A percentile compares a stretch with the other conserved stretches of the same genome.
phyloP scores from a whole-genome alignment of 352 stramenopile genomes.

The Globisporangium rhizosaccharum region DNA sequence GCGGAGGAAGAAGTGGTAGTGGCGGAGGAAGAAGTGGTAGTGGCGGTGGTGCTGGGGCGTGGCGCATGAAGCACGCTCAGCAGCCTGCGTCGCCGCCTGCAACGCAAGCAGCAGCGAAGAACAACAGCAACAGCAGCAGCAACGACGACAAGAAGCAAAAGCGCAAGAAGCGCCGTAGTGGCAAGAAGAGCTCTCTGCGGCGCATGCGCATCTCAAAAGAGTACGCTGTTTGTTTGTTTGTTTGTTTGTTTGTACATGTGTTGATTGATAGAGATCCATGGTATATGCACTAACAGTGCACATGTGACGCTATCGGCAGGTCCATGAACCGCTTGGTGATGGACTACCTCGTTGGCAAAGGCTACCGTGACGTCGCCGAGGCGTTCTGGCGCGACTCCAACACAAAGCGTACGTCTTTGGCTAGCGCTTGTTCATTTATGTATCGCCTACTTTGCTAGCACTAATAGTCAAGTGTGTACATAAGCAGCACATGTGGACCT shows the following conservation, averaged over 20 bases:
- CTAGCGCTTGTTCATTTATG: neutral
- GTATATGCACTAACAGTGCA: neutral
- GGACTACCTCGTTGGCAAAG: constrained; percentile 79
- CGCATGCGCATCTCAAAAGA: constrained; percentile 69
- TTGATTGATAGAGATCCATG: neutral
- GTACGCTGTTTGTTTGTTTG: constrained; percentile 17
- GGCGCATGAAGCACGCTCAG: constrained; percentile 7
- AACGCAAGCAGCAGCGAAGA: constrained; percentile 4
- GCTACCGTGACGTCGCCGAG: constrained; percentile 69
- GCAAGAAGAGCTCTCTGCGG: constrained; percentile 22
- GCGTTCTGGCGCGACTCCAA: constrained; percentile 66
- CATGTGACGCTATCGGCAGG: constrained; percentile 14
- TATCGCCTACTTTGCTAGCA: neutral
- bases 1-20: neutral
- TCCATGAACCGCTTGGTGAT: constrained; percentile 79
- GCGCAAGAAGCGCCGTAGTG: constrained; percentile 11
- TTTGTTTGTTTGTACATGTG: neutral
- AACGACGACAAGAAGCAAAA: constrained; percentile 11
- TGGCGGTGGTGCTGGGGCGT: neutral
- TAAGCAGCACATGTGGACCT: constrained; percentile 60
- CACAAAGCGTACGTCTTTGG: constrained; percentile 49
- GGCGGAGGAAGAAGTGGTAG: neutral
- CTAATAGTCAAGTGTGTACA: neutral
- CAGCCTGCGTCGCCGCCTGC: neutral
- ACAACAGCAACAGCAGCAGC: constrained; percentile 6